Conservation (phyloP, 2,329 filamentous ascomycete species). For the Monosporascus sp. region DNA sequence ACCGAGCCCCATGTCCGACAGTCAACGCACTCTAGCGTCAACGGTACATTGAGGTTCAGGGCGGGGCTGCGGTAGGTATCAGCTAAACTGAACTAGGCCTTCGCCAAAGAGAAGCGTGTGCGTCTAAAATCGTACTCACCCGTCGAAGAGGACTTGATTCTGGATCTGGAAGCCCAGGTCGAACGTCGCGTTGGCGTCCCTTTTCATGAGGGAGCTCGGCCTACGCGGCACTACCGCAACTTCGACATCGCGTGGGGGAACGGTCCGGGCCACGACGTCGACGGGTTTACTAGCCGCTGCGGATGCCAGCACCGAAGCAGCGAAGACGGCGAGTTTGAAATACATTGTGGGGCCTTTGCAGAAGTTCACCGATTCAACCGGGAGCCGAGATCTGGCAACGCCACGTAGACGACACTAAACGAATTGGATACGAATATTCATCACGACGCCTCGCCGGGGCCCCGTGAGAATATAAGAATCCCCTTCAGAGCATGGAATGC, state of each 20-base stretch:
- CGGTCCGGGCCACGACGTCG: neutral
- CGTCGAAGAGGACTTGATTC: conserved; percentile 14
- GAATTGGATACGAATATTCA: too few species aligned
- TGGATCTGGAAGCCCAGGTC: conserved; percentile 11
- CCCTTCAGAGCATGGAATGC: too few species aligned
- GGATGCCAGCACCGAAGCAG: conserved; percentile 10
- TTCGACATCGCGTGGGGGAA: conserved; percentile 7
- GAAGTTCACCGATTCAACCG: too few species aligned
- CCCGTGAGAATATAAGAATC: too few species aligned
- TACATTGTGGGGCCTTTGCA: too few species aligned
- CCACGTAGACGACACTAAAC: too few species aligned
- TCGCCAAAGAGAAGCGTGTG: neutral
- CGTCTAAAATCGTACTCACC: conserved; percentile 10
- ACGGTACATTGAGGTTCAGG: conserved; percentile 6
- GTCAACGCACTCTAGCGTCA: conserved; percentile 17
- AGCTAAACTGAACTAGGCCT: neutral
- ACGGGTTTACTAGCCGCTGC: conserved; percentile 6
- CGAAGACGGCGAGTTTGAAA: neutral
- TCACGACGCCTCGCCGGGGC: too few species aligned
- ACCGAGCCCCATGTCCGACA: conserved; percentile 19
- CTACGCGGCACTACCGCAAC: conserved; percentile 4
- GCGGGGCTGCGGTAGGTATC: neutral
- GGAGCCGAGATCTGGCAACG: too few species aligned
- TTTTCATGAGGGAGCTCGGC: conserved; percentile 8
- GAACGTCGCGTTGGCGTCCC: conserved; percentile 16